These are phyloP conservation scores for Boletus fagicola DNA, from an alignment of 768 basidiomycete genomes.

Conservation along the genomic window DNA sequence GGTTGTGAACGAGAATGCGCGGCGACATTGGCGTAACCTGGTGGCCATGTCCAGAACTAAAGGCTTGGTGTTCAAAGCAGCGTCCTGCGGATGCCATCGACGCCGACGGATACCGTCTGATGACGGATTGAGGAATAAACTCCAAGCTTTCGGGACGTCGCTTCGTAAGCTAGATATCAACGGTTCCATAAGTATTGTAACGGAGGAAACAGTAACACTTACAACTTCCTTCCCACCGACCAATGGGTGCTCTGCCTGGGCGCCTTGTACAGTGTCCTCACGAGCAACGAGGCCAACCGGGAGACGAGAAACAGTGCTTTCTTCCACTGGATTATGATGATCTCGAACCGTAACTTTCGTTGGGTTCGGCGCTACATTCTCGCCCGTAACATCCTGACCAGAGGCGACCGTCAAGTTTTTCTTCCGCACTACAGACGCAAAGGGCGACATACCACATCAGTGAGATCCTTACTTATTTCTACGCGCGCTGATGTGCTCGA, in stretches of 20 bases:
- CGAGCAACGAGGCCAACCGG: background rate
- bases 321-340: background rate
- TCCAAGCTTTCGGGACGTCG: constrained; percentile 22
- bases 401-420: background rate
- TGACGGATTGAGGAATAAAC: constrained; percentile 29
- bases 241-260: background rate
- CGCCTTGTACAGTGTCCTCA: background rate
- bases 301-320: background rate
- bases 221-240: constrained; percentile 6
- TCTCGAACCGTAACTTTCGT: background rate
- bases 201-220: background rate
- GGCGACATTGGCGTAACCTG: background rate
- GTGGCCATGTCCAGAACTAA: background rate
- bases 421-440: background rate
- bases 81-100: background rate
- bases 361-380: background rate
- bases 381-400: constrained; percentile 1
- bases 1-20: background rate
- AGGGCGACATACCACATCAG: constrained; percentile 7
- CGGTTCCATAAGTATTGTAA: background rate
- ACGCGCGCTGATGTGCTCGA: background rate
- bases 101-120: constrained; percentile 22
- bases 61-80: background rate
- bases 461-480: background rate
- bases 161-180: constrained; percentile 2